Conservation (phyloP, 2,329 filamentous ascomycete genomes). For the Aaosphaeria pasadenensis region DNA sequence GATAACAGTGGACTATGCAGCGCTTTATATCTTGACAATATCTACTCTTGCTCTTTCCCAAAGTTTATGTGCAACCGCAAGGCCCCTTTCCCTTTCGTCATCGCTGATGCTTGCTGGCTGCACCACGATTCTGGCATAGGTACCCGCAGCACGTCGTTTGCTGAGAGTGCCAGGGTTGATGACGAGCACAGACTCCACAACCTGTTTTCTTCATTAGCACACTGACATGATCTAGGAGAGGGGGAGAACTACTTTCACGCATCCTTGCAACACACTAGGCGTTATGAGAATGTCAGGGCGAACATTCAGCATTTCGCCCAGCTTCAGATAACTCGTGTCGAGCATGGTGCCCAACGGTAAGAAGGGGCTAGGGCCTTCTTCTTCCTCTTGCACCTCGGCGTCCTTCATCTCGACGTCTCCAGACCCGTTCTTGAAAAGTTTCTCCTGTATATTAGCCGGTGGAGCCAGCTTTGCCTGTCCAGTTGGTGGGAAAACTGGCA, state of each 20-base stretch:
- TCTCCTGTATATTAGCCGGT: constrained; percentile 25
- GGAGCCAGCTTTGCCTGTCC: constrained; percentile 60
- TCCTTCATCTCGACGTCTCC: constrained; percentile 35
- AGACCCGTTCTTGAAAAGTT: constrained; percentile 54
- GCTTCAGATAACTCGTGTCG: constrained; percentile 79
- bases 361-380: constrained; percentile 44
- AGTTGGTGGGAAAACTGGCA: constrained; percentile 80
- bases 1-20: too few species aligned
- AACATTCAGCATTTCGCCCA: constrained; percentile 87
- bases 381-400: constrained; percentile 52
- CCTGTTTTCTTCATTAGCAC: constrained; percentile 50
- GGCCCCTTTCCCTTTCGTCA: constrained; percentile 54
- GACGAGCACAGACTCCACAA: constrained; percentile 83
- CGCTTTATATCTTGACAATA: constrained; percentile 65
- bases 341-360: constrained; percentile 66
- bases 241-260: constrained; percentile 67
- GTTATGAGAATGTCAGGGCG: constrained; percentile 80
- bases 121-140: constrained; percentile 77
- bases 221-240: neutral
- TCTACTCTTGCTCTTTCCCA: constrained; percentile 85
- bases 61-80: constrained; percentile 67
- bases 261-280: constrained; percentile 79
- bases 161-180: constrained; percentile 89
- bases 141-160: constrained; percentile 80
- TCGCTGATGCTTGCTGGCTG: constrained; percentile 61